A percentile compares a stretch with the other conserved stretches of the same genome.
Conservation (phyloP, 2,329 filamentous ascomycete species). For the Rhinocladiella mackenziei region DNA sequence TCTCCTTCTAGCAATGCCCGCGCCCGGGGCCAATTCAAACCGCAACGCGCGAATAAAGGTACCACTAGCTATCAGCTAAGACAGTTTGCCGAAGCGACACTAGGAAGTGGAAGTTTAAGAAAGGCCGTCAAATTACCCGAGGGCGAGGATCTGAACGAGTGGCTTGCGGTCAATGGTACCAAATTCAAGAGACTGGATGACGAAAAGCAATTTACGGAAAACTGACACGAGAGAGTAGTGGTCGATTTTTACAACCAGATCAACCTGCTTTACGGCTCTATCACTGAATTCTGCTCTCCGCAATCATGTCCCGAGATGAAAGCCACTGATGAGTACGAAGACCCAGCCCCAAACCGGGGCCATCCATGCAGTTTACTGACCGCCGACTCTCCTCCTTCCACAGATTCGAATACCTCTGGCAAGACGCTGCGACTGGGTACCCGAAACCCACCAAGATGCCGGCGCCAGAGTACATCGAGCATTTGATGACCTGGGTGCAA, state of each 20-base stretch:
- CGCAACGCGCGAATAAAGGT: constrained; percentile 76
- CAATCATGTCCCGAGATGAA: constrained; percentile 99
- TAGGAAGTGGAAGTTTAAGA: constrained; percentile 87
- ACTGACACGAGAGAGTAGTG: constrained; percentile 53
- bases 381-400: neutral
- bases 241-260: constrained; percentile 99
- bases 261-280: constrained; percentile 96
- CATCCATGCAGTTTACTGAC: constrained; percentile 13
- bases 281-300: constrained; percentile 98
- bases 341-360: constrained; percentile 1
- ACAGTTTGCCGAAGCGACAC: constrained; percentile 95
- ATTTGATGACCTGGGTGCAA: constrained; percentile 96
- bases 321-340: constrained; percentile 90
- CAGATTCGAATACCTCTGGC: constrained; percentile 98
- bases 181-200: neutral
- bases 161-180: constrained; percentile 92
- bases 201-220: constrained; percentile 2
- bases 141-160: constrained; percentile 96
- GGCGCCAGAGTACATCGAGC: constrained; percentile 94
- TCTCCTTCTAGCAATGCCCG: constrained; percentile 67
- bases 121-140: constrained; percentile 97
- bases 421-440: constrained; percentile 80
- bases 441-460: constrained; percentile 98
- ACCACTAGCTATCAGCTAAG: constrained; percentile 89
- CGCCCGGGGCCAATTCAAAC: constrained; percentile 85